phyloP scores from a whole-genome alignment of 257 asterid genomes.

The Capsicum pubescens region DNA sequence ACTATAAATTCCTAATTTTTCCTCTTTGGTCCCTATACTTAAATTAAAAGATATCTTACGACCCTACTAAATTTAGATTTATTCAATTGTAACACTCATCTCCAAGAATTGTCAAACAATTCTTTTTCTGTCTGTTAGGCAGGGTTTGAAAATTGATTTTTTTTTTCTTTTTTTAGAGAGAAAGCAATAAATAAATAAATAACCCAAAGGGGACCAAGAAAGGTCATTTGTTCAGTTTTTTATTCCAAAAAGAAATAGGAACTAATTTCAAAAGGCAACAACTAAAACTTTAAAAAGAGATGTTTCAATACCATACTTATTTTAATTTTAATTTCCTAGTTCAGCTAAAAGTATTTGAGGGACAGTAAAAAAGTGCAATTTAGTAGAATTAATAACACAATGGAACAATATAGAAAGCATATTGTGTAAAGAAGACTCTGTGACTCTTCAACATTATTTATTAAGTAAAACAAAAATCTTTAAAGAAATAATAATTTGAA shows the following conservation, averaged over 20 bases:
- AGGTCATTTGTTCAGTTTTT: background rate
- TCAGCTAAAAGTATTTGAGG: background rate
- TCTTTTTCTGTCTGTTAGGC: background rate
- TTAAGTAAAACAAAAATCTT: background rate
- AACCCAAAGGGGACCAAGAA: too few species aligned
- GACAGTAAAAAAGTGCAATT: slow-evolving; percentile 34
- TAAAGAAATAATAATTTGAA: too few species aligned
- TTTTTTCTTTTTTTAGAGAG: background rate
- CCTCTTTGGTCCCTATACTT: background rate
- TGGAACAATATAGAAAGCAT: background rate
- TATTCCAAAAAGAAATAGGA: background rate
- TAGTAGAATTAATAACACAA: background rate
- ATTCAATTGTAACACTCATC: background rate
- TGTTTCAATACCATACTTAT: background rate
- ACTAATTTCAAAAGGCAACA: slow-evolving; percentile 34
- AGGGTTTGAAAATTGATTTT: slow-evolving; percentile 6
- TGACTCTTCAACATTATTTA: background rate
- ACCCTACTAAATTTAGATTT: background rate
- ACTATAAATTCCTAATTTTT: background rate
- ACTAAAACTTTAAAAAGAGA: slow-evolving; percentile 27
- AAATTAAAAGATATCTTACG: background rate
- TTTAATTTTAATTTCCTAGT: background rate
- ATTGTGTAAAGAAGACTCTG: background rate
- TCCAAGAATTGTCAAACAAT: background rate
- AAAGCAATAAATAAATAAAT: background rate